Percentiles rank a stretch among this genome's conserved stretches.
Conservation (phyloP, 441 rosid species). For the Pelargonium citronellum region DNA sequence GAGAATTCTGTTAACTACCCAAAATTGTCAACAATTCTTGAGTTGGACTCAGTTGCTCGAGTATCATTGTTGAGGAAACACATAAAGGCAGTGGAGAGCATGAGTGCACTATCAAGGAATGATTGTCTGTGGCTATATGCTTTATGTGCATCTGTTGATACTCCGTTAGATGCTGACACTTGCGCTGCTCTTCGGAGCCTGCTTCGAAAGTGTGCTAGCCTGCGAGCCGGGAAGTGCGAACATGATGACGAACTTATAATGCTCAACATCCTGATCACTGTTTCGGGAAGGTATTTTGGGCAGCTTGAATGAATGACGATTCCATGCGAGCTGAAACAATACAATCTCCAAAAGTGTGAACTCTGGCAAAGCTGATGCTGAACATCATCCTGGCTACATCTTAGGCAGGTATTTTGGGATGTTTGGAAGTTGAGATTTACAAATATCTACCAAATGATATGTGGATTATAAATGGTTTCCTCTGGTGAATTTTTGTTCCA, state of each 20-base stretch:
- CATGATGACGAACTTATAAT: constrained; percentile 64
- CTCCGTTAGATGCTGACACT: constrained; percentile 62
- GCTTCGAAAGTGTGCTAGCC: constrained; percentile 67
- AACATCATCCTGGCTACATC: too few relatives aligned
- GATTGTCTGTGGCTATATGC: constrained; percentile 70
- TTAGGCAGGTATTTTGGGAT: too few relatives aligned
- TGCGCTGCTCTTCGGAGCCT: constrained; percentile 59
- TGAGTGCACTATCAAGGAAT: constrained; percentile 30
- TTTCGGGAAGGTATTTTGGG: constrained; percentile 68
- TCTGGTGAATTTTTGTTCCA: too few relatives aligned
- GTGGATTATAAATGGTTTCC: too few relatives aligned
- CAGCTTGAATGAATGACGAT: constrained; percentile 42
- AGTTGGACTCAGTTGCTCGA: constrained; percentile 62
- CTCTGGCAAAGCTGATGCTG: too few relatives aligned
- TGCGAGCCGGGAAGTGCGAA: constrained; percentile 54
- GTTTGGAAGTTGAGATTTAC: too few relatives aligned
- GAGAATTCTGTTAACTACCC: constrained; percentile 27
- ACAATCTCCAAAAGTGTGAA: too few relatives aligned
- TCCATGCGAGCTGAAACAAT: too few relatives aligned
- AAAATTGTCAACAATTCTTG: constrained; percentile 39
- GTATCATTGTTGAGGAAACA: constrained; percentile 56
- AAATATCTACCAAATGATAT: too few relatives aligned
- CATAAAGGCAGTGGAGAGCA: constrained; percentile 41
- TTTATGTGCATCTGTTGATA: constrained; percentile 63
- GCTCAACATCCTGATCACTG: constrained; percentile 68